Evolutionary conservation across 805 yeast genomes (phyloP).

Genomic region (Ogataea saltuana): DNA sequence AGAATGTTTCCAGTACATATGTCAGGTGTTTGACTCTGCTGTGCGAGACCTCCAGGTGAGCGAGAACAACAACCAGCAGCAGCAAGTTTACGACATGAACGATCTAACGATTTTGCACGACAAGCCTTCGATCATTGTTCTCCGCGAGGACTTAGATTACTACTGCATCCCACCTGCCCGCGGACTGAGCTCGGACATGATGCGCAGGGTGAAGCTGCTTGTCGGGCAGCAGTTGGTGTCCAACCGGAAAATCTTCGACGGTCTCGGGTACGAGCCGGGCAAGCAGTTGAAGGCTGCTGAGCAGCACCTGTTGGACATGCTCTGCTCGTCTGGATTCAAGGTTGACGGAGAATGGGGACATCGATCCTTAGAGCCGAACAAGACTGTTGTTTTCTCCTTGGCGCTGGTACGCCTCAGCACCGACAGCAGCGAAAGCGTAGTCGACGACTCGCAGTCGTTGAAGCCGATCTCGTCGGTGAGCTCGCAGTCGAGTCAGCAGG

Average conservation of each 20-base stretch:
- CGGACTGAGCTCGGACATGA: constrained; percentile 56
- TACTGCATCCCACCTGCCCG: constrained; percentile 80
- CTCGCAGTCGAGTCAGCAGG: constrained; percentile 23
- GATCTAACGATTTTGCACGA: constrained; percentile 68
- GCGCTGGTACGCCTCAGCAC: constrained; percentile 63
- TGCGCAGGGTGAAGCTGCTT: constrained; percentile 66
- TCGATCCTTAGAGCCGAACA: constrained; percentile 82
- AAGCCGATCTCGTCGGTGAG: constrained; percentile 29
- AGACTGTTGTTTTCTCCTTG: constrained; percentile 83
- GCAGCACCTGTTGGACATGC: constrained; percentile 91
- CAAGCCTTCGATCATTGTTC: constrained; percentile 87
- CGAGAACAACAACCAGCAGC: constrained; percentile 32
- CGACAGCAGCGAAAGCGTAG: constrained; percentile 15
- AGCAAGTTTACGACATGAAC: constrained; percentile 32
- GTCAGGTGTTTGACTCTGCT: constrained; percentile 69
- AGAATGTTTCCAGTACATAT: constrained; percentile 78
- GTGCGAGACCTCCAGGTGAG: constrained; percentile 55
- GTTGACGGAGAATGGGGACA: constrained; percentile 79
- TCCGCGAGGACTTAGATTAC: constrained; percentile 91
- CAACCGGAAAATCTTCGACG: constrained; percentile 69
- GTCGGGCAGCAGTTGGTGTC: constrained; percentile 68
- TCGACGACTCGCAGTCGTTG: constrained; percentile 36
- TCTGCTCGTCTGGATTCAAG: constrained; percentile 83
- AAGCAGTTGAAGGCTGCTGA: constrained; percentile 83
- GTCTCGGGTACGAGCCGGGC: constrained; percentile 62